These are phyloP conservation scores for Climacium dendroides DNA, from an alignment of 225 moss, liverwort and hornwort species.

Conservation along the genomic window DNA sequence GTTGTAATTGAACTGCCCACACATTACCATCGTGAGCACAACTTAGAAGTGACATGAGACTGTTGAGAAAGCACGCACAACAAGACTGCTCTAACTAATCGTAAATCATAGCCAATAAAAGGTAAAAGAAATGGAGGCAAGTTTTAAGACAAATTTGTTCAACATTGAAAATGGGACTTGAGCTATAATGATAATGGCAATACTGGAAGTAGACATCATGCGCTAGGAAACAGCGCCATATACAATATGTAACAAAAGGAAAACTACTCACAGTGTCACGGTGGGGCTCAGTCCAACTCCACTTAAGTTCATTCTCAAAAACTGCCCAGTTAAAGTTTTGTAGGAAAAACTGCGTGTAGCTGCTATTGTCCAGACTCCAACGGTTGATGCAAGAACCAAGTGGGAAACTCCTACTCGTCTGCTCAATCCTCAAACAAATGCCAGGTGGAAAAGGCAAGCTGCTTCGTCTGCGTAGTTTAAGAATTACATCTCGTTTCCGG, in stretches of 20 bases:
- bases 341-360: constrained; percentile 64
- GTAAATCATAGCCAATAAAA: background rate
- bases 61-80: background rate
- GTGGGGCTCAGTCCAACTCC: constrained; percentile 76
- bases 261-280: constrained; percentile 8
- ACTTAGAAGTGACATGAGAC: background rate
- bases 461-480: constrained; percentile 27
- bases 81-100: background rate
- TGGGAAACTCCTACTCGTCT: constrained; percentile 67
- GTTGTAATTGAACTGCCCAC: constrained; percentile 40
- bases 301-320: constrained; percentile 93
- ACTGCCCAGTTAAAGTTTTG: constrained; percentile 93
- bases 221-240: background rate
- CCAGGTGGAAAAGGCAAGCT: constrained; percentile 33
- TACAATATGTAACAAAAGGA: background rate
- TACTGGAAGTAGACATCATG: background rate
- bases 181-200: background rate
- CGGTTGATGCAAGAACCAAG: constrained; percentile 78
- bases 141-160: background rate
- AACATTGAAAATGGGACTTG: background rate
- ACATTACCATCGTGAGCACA: background rate
- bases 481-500: constrained; percentile 64
- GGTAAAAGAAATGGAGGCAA: background rate
- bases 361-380: constrained; percentile 50
- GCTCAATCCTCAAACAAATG: constrained; percentile 46